Evolutionary conservation across 192 early-diverging fungal species (phyloP), one percentile per base, ranked within the genome.

Genomic region (Backusella tuberculispora): DNA sequence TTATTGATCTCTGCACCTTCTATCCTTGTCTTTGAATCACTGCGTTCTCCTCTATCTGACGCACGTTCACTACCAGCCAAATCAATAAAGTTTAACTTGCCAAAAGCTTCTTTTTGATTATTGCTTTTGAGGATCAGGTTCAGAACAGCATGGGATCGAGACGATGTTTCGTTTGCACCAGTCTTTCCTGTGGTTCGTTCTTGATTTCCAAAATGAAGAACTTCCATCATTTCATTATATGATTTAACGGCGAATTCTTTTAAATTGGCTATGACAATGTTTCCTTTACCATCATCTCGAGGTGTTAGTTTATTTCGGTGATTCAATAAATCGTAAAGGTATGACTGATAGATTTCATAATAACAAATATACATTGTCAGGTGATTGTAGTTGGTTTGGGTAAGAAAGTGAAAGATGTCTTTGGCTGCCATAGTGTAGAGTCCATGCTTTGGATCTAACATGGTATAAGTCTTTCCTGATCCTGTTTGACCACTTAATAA

Each of bases 1-100:
- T 97, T 97, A 85, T 99, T 99, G 85, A 99, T 99, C 81, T 99
- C 96, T 3, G 96, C 94, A 7, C 96, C 97, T 78, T 99, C 97
- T 94, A 95, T 95, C 74, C 83, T 90, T 91, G 92, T 90, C 74
- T 68, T 40, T 15, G n/a, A 42, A 21, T 73, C 15, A 82, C 96
- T 90, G 4, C 93, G 85, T 42, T 96, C 93, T 14, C 96, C 97
- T 64, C 97, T 90, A 83, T 99, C 97, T 13, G 96, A 92, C 21
- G 96, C 97, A n/a, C 97, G 91, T 82, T 99, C 97, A 78, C 94
- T 97, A 29, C 97, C 97, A 13, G 97, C 97, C 72, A 99, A 83
- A 83, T 99, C 97, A 63, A 99, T 98, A 80, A 99, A 98, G 81
- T 91, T 96, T 42, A 99, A 86, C 76, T 98, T 99, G 67, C 89